Percentiles rank a stretch among this genome's conserved stretches.
Conservation (phyloP, 345 rosid genomes). For the Clausena lansium region DNA sequence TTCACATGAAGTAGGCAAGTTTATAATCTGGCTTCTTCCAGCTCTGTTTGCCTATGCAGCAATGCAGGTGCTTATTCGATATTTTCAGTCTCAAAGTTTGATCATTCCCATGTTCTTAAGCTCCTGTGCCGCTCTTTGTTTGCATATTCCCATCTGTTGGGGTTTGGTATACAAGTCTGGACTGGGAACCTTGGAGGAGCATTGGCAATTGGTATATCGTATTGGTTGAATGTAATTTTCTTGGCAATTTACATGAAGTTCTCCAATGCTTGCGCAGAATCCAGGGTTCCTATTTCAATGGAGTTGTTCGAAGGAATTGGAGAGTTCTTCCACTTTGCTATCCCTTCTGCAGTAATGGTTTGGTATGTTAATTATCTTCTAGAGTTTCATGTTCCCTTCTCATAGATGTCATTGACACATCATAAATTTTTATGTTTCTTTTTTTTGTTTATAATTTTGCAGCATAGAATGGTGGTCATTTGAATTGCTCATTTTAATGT, state of each 20-base stretch:
- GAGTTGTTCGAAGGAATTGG: conserved; percentile 44
- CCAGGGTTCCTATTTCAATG: conserved; percentile 41
- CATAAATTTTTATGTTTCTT: neutral
- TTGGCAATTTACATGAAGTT: conserved; percentile 47
- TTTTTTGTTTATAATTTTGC: conserved; percentile 15
- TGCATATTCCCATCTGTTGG: conserved; percentile 66
- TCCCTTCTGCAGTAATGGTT: conserved; percentile 72
- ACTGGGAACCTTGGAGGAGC: conserved; percentile 56
- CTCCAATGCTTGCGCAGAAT: conserved; percentile 49
- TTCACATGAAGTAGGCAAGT: conserved; percentile 55
- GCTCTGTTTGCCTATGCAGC: conserved; percentile 54
- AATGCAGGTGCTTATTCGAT: conserved; percentile 55
- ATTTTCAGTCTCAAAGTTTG: conserved; percentile 61
- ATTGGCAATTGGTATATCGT: conserved; percentile 42
- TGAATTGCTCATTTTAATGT: conserved; percentile 72
- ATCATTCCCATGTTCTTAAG: conserved; percentile 53
- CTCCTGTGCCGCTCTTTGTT: conserved; percentile 37
- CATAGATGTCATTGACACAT: neutral
- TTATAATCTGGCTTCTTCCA: conserved; percentile 56
- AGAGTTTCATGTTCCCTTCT: neutral
- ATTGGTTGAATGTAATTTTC: conserved; percentile 50
- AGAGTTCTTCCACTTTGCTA: conserved; percentile 66
- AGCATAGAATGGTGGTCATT: conserved; percentile 99
- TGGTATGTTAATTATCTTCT: conserved; percentile 42
- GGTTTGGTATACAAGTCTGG: conserved; percentile 49